Evolutionary conservation across 2,329 filamentous ascomycete genomes (phyloP), one percentile per base, ranked within the genome.

Genomic region (Laburnicola sp.): DNA sequence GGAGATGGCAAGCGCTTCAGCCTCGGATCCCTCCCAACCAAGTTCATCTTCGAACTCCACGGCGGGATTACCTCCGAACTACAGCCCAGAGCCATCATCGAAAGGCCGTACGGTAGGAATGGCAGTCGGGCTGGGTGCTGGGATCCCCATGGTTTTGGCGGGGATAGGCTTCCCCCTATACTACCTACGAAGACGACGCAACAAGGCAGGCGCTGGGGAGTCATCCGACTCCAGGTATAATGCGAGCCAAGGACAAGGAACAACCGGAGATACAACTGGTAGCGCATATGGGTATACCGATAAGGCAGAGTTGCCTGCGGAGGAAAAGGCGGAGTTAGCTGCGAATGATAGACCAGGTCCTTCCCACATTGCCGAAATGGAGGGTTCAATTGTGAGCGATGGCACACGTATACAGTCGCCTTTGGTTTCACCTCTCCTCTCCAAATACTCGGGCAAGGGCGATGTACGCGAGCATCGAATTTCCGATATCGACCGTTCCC

Each of bases 251-350:
- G 34, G 43, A 21, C 36, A 40, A 22, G 36, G 28, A 7, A 9
- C 45, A 22, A 7, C 6, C 8, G 37, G 9, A 11, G 36, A 32
- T 6, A 16, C 30, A 6, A 11, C 9, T 10, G n/a, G 10, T 16
- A 23, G 37, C 8, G 36, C 28, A 2, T 47, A 35, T 25, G 48
- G 43, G 35, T 50, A 52, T 40, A n/a, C 40, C 9, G 28, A 10
- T 11, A 57, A 54, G 36, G 44, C 51, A 27, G 54, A 57, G 41
- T 36, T 50, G 6, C 26, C 45, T 4, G 51, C 39, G n/a, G 37
- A 52, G 26, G 32, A 36, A 21, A 9, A 21, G 26, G 41, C 22
- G 6, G 8, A 35, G 6, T 40, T 23, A 9, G 43, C 41, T 23
- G 27, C 42, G 27, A 27, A 23, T n/a, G 43, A 30, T 2, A 50